Evolutionary conservation across 2,329 filamentous ascomycete species (phyloP), one percentile per base, ranked within the genome.

Genomic region (Fusarium bactridioides): DNA sequence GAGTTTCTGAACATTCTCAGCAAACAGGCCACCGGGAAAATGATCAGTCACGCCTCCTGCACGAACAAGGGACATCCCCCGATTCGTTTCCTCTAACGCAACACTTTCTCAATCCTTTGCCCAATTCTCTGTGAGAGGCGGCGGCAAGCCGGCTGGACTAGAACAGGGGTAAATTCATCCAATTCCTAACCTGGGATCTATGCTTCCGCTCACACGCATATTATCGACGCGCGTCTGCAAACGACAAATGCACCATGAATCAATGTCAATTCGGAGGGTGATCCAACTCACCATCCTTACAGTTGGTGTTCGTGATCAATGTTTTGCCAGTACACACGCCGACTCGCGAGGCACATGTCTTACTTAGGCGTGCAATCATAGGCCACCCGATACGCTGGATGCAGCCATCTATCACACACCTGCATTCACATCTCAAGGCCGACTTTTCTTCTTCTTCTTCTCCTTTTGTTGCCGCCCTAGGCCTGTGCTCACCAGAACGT

Each of bases 311-410:
- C 19, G 55, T 62, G 45, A 43, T 44, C 21, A 59, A 47, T 51
- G 23, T 59, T 37, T 47, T 54, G 50, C 47, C 31, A 35, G 43
- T 29, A 43, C 38, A 33, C 40, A 59, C 43, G 29, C 44, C 41
- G 44, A 59, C 38, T 53, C 54, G 23, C 31, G 27, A 70, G 56
- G 57, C 53, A 61, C 41, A 41, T 33, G 31, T 41, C 57, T 62
- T 41, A 47, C 69, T 60, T 53, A 33, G 53, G 44, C 43, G 58
- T 48, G 37, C 33, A 65, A 38, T 25, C 40, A 37, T 43, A 60
- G 54, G 54, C 45, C 56, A 48, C 55, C 45, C 41, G 33, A 58
- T 55, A 50, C 44, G 41, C 69, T 66, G 61, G 54, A 61, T 66
- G 64, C 45, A 25, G 40, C 50, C 62, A 66, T 53, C 29, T 41